phyloP scores from a whole-genome alignment of 352 stramenopile species.

The Globisporangium nodosum region DNA sequence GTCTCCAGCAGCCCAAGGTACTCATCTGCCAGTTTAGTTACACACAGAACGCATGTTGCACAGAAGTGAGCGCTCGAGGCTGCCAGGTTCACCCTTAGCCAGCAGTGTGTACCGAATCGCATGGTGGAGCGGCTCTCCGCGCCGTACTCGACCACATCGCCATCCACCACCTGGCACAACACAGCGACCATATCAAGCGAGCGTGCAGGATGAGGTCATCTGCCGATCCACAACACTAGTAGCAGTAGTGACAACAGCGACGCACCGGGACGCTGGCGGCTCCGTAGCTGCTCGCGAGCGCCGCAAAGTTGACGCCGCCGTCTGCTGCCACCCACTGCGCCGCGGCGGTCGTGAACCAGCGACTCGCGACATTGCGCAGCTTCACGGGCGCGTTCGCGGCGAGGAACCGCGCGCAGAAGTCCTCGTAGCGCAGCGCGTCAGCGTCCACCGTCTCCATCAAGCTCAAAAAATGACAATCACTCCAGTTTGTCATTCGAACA shows the following conservation, averaged over 20 bases:
- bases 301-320: conserved; percentile 17
- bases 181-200: neutral
- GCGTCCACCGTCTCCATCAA: conserved; percentile 62
- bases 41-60: neutral
- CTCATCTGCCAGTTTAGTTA: conserved; percentile 22
- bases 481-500: neutral
- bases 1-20: conserved; percentile 60
- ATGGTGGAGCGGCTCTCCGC: conserved; percentile 49
- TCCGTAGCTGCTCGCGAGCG: conserved; percentile 40
- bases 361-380: conserved; percentile 45
- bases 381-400: conserved; percentile 58
- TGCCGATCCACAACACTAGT: too few species aligned
- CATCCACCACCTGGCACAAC: conserved; percentile 49
- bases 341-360: conserved; percentile 22
- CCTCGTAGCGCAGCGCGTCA: conserved; percentile 46
- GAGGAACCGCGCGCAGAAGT: conserved; percentile 75
- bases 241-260: neutral
- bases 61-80: too few species aligned
- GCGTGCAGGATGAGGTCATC: neutral
- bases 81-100: neutral
- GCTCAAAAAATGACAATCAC: neutral
- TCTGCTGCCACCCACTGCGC: conserved; percentile 10
- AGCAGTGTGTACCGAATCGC: conserved; percentile 37
- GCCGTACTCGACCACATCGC: conserved; percentile 52
- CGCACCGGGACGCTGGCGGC: conserved; percentile 45